Conservation (phyloP, 192 early-diverging fungal species). For the Coemansia sp. region DNA sequence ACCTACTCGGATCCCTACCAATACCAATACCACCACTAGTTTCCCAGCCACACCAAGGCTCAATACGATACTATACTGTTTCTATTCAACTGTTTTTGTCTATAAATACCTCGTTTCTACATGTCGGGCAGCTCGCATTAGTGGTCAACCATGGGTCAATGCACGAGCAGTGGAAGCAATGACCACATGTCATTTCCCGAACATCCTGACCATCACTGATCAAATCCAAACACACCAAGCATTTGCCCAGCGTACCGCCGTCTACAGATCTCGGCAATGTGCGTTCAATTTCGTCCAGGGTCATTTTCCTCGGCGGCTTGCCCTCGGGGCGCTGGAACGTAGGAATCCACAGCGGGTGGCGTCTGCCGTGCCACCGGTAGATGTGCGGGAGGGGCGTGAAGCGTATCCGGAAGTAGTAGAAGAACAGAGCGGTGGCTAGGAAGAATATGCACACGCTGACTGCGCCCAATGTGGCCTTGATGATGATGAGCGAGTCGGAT, state of each 20-base stretch:
- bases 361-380: constrained; percentile 1
- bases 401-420: constrained; percentile 27
- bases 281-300: constrained; percentile 18
- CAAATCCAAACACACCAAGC: constrained; percentile 22
- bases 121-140: constrained; percentile 22
- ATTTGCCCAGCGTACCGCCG: neutral
- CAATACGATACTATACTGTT: neutral
- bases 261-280: constrained; percentile 7
- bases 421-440: constrained; percentile 12
- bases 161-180: constrained; percentile 28
- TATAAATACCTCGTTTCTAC: constrained; percentile 13
- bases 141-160: constrained; percentile 37
- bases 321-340: neutral
- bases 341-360: constrained; percentile 10
- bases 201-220: constrained; percentile 5
- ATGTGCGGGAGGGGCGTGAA: constrained; percentile 16
- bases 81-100: neutral
- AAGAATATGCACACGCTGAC: constrained; percentile 20
- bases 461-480: constrained; percentile 30
- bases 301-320: neutral
- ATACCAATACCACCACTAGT: too few relatives aligned
- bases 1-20: too few relatives aligned
- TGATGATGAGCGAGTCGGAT: constrained; percentile 11
- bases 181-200: constrained; percentile 10
- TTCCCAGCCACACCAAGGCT: too few relatives aligned